These are phyloP conservation scores for Cicer arietinum DNA, from an alignment of 306 rosid species.

Conservation along the genomic window DNA sequence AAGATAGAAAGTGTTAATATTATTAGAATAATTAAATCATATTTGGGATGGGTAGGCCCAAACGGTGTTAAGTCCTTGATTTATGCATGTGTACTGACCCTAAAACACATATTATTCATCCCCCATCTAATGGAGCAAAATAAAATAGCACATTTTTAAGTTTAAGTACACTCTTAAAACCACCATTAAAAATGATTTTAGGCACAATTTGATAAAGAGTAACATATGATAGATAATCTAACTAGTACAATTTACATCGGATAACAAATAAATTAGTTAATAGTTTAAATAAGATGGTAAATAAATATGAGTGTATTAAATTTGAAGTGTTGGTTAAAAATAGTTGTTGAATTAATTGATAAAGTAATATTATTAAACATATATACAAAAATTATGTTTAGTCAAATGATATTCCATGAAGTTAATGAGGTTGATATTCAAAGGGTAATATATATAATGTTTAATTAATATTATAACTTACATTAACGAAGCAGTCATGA, in stretches of 20 bases:
- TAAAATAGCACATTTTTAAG: neutral
- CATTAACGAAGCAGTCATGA: conserved; percentile 59
- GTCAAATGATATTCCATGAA: neutral
- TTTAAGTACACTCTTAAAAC: neutral
- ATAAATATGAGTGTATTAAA: no score
- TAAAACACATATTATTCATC: neutral
- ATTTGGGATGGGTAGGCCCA: neutral
- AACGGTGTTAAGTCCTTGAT: neutral
- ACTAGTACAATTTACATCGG: no score
- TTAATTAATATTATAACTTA: conserved; percentile 10
- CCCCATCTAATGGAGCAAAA: neutral
- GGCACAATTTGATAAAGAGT: no score
- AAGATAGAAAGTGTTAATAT: conserved; percentile 24
- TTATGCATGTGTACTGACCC: conserved; percentile 10
- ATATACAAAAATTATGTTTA: neutral
- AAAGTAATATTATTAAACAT: no score
- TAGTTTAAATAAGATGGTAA: no score
- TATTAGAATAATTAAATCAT: neutral
- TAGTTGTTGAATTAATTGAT: no score
- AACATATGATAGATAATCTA: no score
- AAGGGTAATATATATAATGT: neutral
- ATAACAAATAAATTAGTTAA: no score
- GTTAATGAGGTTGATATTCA: neutral
- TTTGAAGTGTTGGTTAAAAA: no score
- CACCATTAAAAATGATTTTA: neutral